Evolutionary conservation across 306 rosid genomes (phyloP), one percentile per base, ranked within the genome.

Genomic region (Cyamopsis tetragonoloba): DNA sequence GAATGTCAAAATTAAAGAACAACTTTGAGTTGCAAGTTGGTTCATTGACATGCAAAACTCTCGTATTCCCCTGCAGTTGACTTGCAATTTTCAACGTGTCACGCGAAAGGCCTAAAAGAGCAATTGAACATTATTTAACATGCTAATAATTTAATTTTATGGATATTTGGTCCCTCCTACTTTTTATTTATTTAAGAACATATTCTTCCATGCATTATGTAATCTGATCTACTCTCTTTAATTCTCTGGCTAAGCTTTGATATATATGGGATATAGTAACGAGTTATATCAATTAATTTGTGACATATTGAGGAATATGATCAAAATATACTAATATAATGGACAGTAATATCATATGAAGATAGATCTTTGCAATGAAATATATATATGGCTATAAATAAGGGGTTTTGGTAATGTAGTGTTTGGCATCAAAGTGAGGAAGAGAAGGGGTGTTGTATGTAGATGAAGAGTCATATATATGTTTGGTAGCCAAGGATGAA

Each of bases 401-500:
- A 7, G 38, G 76, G 71, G 38, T n/a, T 42, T 11, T 43, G 59
- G 18, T n/a, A 7, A 50, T 34, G 34, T 31, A 65, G 49, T 34
- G 7, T 73, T 32, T 26, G 38, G 71, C 68, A 63, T 61, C 6
- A 51, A 13, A 37, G n/a, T 8, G 32, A 71, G 75, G 78, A 79
- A 83, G 83, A 81, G 81, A n/a, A 49, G 63, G 22, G 62, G 88
- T 39, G 82, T 83, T 63, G 88, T 74, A 71, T 86, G 88, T 79
- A 83, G 88, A 85, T 81, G 46, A 71, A 83, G 83, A 81, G 78
- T 75, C 85, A n/a, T n/a, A n/a, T n/a, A n/a, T n/a, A 73, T 64
- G 83, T 81, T 44, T 77, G 42, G 23, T 77, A 86, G 88, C 88
- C 91, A 86, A 79, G 91, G 86, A 86, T 86, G 90, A 59, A 85